Evolutionary conservation across 306 rosid genomes (phyloP).

Genomic region (Pachyrhizus erosus): DNA sequence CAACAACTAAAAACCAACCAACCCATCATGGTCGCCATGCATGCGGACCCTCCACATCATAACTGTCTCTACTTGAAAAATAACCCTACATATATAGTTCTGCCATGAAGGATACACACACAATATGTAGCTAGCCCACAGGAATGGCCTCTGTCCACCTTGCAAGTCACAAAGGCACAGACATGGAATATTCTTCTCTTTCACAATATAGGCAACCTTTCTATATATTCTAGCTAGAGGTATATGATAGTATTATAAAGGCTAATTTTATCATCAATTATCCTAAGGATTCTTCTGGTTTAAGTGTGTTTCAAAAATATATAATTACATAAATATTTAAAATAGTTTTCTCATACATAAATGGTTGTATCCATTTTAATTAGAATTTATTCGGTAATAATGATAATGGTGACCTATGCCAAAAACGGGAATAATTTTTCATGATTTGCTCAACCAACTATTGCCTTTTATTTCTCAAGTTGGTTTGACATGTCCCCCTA

Average conservation of each 20-base stretch:
- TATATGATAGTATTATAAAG: background rate
- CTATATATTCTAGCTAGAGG: background rate
- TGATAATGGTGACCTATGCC: too few relatives aligned
- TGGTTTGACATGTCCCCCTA: conserved; percentile 58
- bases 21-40: conserved; percentile 32
- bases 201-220: background rate
- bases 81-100: conserved; percentile 36
- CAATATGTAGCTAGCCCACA: background rate
- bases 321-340: too few relatives aligned
- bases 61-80: conserved; percentile 45
- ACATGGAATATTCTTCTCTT: conserved; percentile 46
- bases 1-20: conserved; percentile 35
- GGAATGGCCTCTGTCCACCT: conserved; percentile 59
- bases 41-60: conserved; percentile 52
- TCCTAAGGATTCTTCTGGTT: too few relatives aligned
- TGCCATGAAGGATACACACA: conserved; percentile 32
- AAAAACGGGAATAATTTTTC: background rate
- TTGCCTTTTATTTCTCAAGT: conserved; percentile 34
- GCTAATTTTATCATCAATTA: too few relatives aligned
- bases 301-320: too few relatives aligned
- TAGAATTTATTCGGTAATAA: too few relatives aligned
- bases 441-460: conserved; percentile 44
- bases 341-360: too few relatives aligned
- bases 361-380: too few relatives aligned
- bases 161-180: conserved; percentile 45